Evolutionary conservation across 306 rosid species (phyloP), one percentile per base, ranked within the genome.

Genomic region (Vicia villosa): DNA sequence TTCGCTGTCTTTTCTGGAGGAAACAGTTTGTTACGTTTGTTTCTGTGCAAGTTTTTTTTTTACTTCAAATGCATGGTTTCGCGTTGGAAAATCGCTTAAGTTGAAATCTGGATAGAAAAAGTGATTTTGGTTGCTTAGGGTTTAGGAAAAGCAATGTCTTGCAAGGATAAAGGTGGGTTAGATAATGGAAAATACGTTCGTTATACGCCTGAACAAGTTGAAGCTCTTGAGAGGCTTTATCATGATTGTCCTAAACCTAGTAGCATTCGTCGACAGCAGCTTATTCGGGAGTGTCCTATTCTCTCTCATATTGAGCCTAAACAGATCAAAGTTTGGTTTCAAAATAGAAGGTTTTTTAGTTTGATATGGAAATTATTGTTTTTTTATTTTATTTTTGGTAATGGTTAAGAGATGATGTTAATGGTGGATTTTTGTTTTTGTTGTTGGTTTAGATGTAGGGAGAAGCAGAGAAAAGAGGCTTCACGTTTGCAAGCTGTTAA

Each of bases 201-300:
- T 71, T 93, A 93, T 80, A 93, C 98, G 59, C 97, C 98, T 81
- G 98, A 93, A 95, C 98, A 93, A 95, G 97, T 93, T 83, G 98
- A 93, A 78, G 97, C 98, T 75, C 91, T 93, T 11, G 98, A 93
- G 69, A 86, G 98, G 89, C 86, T 90, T 72, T 93, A 93, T 81
- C 96, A 88, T 42, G 97, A 93, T 38, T 93, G 98, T 79, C 98
- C 98, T 21, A 93, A 93, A 80, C 98, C 98, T 26, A 93, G 97
- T 78, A 90, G 97, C 77, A 82, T 90, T 85, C 96, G 98, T 43
- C 96, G 98, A 66, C 98, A 88, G 68, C 98, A 93, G 81, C 97
- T 93, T 63, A 93, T 93, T 41, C 80, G 98, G 7, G 98, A 93
- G 73, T 93, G 98, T 46, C 98, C 97, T 1, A 93, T 90, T 67